Evolutionary conservation across 1,284 basidiomycete genomes (phyloP), one percentile per base, ranked within the genome.

Genomic region (Cutaneotrichosporon sp.): DNA sequence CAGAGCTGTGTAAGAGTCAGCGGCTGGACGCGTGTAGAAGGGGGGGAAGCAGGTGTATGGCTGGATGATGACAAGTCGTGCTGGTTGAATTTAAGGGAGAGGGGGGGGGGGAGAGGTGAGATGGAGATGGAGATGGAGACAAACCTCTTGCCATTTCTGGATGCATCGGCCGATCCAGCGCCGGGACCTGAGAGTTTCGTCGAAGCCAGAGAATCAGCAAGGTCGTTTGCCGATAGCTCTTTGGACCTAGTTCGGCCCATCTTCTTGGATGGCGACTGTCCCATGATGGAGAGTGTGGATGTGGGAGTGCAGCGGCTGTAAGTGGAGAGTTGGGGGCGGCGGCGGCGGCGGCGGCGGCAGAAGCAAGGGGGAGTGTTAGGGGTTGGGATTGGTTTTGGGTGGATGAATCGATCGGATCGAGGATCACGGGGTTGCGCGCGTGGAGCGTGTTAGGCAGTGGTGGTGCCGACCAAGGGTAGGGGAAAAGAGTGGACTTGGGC

Each of bases 171-270:
- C 29, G 29, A 31, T 14, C 29, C 29, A 31, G 32, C 10, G 42
- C 42, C 27, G 42, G 39, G 39, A 9, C 45, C 51, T n/a, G 50
- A 46, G n/a, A 61, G 52, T 51, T 61, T 65, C 37, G 67, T 68
- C 16, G 59, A 55, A 9, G 68, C 62, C 31, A 73, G 61, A 17
- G 51, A 57, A 54, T 73, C 71, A 4, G 71, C 65, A 17, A 72
- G 64, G 53, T 75, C 74, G 47, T 57, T 62, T 22, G 70, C 56
- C 10, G 71, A 65, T 20, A 75, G 62, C 57, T 76, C 74, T 57
- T 76, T 76, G 42, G 74, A 75, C 57, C 71, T 65, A n/a, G 74
- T 76, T 19, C 74, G 65, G 41, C 69, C 69, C 59, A 76, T 70
- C 65, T 75, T 76, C 64, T 76, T 76, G 41, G 74, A 75, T 35